Base-by-base conservation (phyloP, 2,329 filamentous ascomycete species). In the Sarocladium kiliense region DNA sequence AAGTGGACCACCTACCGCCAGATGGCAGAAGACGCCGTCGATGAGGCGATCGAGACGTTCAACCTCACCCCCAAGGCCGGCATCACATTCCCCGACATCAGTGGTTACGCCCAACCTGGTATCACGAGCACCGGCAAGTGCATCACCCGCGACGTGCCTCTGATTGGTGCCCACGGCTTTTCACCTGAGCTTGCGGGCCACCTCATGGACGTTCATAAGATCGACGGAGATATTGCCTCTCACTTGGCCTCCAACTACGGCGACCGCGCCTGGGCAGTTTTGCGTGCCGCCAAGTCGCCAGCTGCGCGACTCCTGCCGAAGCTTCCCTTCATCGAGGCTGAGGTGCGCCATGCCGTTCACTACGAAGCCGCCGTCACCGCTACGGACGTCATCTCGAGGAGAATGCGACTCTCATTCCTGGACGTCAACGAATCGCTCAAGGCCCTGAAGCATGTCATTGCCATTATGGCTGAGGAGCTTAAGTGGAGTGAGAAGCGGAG, bases 1-100 rank as follows among this genome's bases (percentile, higher is more conserved):
- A 94, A 93, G 73, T 93, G 89, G 89, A 94, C 89, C 5, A 94
- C 89, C 11, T 94, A 93, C 73, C 87, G 89, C 55, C 87, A 92
- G 67, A 94, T 94, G 89, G 87, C 89, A 54, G 87, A 94, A 69
- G 88, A 93, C 64, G 87, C 88, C 49, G 89, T 94, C 58, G 88
- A 93, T 65, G 85, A 90, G 64, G 89, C 89, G 26, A 79, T 92
- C 71, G 75, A 78, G 58, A 75, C 80, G 53, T 91, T 90, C 67
- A 67, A 74, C 37, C 77, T 92, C 26, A 70, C 75, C 53, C 73
- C 86, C 4, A 69, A 70, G 9, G 70, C 78, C 23, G 50, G 50
- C 34, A 65, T 86, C 14, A 57, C 72, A 19, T 71, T 84, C 54
- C 84, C 86, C 11, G 81, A 86, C 56, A 81, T 91, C 60, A 86